These are phyloP conservation scores for Nakataea oryzae DNA, from an alignment of 2,329 filamentous ascomycete genomes.

Conservation along the genomic window DNA sequence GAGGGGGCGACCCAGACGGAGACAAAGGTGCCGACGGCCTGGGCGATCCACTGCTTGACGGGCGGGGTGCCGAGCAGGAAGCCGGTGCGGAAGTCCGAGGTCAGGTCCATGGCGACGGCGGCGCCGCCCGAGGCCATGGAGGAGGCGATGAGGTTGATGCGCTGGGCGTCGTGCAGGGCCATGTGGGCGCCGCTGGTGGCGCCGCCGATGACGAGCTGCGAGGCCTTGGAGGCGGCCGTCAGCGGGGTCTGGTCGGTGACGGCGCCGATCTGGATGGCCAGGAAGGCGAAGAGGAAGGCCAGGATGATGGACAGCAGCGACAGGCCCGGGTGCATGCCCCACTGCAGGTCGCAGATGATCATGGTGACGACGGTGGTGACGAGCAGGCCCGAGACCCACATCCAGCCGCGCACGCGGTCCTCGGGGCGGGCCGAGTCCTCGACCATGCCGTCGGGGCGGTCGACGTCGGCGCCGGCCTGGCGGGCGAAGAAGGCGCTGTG, in stretches of 20 bases:
- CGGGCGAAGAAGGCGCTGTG: constrained; percentile 29
- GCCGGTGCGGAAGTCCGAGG: constrained; percentile 56
- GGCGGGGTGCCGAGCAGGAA: constrained; percentile 57
- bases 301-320: constrained; percentile 44
- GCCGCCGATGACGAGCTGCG: constrained; percentile 57
- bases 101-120: constrained; percentile 40
- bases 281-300: constrained; percentile 50
- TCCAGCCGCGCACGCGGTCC: constrained; percentile 40
- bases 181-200: constrained; percentile 46
- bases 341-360: constrained; percentile 39
- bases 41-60: constrained; percentile 55
- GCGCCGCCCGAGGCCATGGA: constrained; percentile 45
- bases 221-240: constrained; percentile 57
- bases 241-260: constrained; percentile 54
- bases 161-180: constrained; percentile 40
- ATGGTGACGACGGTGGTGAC: constrained; percentile 38
- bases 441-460: constrained; percentile 13
- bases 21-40: constrained; percentile 50
- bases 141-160: constrained; percentile 56
- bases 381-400: constrained; percentile 37
- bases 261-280: constrained; percentile 49
- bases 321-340: constrained; percentile 45
- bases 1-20: constrained; percentile 58
- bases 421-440: constrained; percentile 35
- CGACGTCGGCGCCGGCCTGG: constrained; percentile 16